Conservation (phyloP, 2,329 filamentous ascomycete genomes). For the Tolypocladium amazonense region DNA sequence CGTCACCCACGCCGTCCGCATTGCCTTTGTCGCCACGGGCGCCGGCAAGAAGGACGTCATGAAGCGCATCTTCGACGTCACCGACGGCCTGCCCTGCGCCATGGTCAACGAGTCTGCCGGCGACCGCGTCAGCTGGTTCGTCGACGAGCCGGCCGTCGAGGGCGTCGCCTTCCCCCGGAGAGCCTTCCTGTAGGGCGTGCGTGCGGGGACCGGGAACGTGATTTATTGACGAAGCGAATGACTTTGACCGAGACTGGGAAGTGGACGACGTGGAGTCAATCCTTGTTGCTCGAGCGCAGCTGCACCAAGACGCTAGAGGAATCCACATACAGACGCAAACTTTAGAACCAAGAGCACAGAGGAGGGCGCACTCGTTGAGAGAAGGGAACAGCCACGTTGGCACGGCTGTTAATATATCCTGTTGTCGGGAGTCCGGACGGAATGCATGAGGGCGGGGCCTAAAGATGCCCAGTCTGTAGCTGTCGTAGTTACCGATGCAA, state of each 20-base stretch:
- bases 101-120: constrained; percentile 77
- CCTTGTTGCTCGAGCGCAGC: not conserved
- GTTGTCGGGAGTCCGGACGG: not conserved
- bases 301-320: not conserved
- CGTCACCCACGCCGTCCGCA: constrained; percentile 72
- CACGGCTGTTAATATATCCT: not conserved
- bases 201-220: not conserved
- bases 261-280: not conserved
- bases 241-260: not conserved
- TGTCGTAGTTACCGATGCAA: not conserved
- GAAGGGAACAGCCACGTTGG: not conserved
- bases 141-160: constrained; percentile 75
- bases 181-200: constrained; percentile 39
- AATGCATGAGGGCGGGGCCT: not conserved
- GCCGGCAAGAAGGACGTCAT: constrained; percentile 82
- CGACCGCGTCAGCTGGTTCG: constrained; percentile 92
- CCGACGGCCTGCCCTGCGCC: constrained; percentile 69
- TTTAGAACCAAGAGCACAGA: not conserved
- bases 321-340: not conserved
- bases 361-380: not conserved
- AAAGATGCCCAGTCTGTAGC: not conserved
- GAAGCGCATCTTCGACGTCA: constrained; percentile 82
- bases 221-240: not conserved
- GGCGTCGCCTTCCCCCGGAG: constrained; percentile 74
- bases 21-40: constrained; percentile 88